Percentiles rank a stretch among this genome's conserved stretches.
Evolutionary conservation across 2,329 filamentous ascomycete genomes (phyloP).

Genomic region (Tympanopsis confertula): DNA sequence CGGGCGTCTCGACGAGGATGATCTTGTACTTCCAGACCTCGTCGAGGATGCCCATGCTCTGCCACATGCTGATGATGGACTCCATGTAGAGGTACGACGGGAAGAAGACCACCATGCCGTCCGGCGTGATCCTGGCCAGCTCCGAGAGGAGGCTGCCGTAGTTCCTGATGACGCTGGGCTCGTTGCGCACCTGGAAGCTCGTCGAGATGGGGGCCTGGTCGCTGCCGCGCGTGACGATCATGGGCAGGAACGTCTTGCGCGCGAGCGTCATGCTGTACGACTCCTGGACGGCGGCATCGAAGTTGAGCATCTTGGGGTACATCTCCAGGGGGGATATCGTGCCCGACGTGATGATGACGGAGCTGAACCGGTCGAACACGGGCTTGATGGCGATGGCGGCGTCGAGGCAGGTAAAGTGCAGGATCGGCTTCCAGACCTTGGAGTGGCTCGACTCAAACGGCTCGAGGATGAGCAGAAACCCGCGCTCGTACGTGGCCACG

Average conservation of each 20-base stretch:
- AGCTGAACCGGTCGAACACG: constrained; percentile 93
- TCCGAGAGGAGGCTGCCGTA: constrained; percentile 89
- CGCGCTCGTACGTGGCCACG: constrained; percentile 91
- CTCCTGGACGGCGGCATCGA: constrained; percentile 83
- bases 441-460: constrained; percentile 92
- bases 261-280: constrained; percentile 96
- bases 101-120: constrained; percentile 98
- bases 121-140: constrained; percentile 89
- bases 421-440: constrained; percentile 85
- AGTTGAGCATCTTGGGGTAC: constrained; percentile 97
- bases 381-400: constrained; percentile 96
- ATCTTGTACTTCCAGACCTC: constrained; percentile 99
- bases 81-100: constrained; percentile 99
- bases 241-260: constrained; percentile 85
- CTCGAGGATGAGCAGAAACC: constrained; percentile 87
- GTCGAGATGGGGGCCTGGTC: constrained; percentile 91
- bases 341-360: constrained; percentile 95
- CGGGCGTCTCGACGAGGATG: constrained; percentile 92
- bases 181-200: constrained; percentile 88
- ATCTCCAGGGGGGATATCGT: constrained; percentile 96
- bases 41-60: constrained; percentile 94
- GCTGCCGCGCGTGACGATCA: constrained; percentile 91
- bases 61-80: constrained; percentile 97
- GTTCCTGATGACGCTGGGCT: constrained; percentile 91
- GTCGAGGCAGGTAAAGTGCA: constrained; percentile 93